Evolutionary conservation across 495 filamentous ascomycete genomes (phyloP).

Genomic region (Aspergillus sclerotioniger): DNA sequence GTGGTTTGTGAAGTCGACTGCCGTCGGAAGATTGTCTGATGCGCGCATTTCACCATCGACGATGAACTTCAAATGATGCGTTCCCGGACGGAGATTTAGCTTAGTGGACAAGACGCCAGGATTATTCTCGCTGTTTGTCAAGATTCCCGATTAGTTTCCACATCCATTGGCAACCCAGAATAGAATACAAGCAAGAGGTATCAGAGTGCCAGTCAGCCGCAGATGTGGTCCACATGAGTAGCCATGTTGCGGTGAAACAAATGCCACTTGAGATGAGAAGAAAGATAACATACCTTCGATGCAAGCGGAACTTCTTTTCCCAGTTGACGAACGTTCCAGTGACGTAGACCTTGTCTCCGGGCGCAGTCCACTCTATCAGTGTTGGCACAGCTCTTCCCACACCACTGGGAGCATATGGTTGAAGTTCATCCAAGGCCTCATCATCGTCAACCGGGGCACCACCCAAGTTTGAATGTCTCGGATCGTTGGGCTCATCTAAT

Average conservation of each 20-base stretch:
- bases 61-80: slow-evolving; percentile 94
- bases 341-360: slow-evolving; percentile 85
- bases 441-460: slow-evolving; percentile 75
- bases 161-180: not conserved
- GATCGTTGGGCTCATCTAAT: slow-evolving; percentile 43
- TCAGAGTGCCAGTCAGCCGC: no score
- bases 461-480: slow-evolving; percentile 62
- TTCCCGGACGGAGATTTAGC: slow-evolving; percentile 82
- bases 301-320: slow-evolving; percentile 85
- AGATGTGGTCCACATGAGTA: no score
- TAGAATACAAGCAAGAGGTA: not conserved
- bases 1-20: slow-evolving; percentile 94
- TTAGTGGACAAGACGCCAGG: slow-evolving; percentile 64
- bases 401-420: slow-evolving; percentile 53
- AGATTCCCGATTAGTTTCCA: slow-evolving; percentile 7
- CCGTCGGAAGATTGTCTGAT: slow-evolving; percentile 82
- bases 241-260: no score
- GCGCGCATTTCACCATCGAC: slow-evolving; percentile 91
- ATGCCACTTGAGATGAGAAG: not conserved
- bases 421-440: slow-evolving; percentile 72
- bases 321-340: slow-evolving; percentile 96
- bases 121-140: slow-evolving; percentile 32
- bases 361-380: slow-evolving; percentile 74
- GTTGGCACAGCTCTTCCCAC: slow-evolving; percentile 65
- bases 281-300: slow-evolving; percentile 61